Evolutionary conservation across 2,329 filamentous ascomycete genomes (phyloP), one percentile per base, ranked within the genome.

Genomic region (Fusarium sp.): DNA sequence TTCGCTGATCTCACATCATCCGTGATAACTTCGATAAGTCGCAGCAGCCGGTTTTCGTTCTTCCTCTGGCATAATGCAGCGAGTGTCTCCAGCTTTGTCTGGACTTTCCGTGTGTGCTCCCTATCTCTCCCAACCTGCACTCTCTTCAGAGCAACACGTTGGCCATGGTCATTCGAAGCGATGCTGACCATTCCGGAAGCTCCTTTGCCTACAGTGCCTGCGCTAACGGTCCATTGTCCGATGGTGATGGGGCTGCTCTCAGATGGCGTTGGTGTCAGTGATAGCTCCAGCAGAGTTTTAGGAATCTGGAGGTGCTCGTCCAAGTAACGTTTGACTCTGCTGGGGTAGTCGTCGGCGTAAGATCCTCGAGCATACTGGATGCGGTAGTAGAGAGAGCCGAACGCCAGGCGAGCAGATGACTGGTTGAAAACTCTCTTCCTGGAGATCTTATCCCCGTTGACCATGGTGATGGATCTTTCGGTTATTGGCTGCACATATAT

Each of bases 401-500:
- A 55, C 0, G 36, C n/a, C 0, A 55, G 38, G 1, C 9, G 7
- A 3, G 38, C 36, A 4, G 52, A 55, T 31, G 27, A 22, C 8
- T 55, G 27, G 3, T 55, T 55, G 14, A 55, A 55, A 29, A 55
- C 52, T 31, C 38, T 5, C 0, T 56, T 41, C 0, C 5, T 14
- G 0, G 29, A 6, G n/a, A 56, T 31, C 27, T 20, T 42, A 15
- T 41, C 22, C 2, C 53, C 53, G 6, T 44, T 44, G 0, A 44
- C 39, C 41, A 14, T 1, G 12, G 27, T 44, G 3, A 0, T 5
- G 0, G 53, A 29, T 31, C 17, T 56, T 0, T 18, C 18, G 2
- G 53, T 31, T 2, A 31, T 31, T 10, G 17, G 41, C n/a, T 39
- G 50, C 22, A 56, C 39, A 5, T 18, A 41, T 18, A 44, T 0